These are phyloP conservation scores for Cokeromyces recurvatus DNA, from an alignment of 371 early-diverging fungal genomes.

Conservation along the genomic window DNA sequence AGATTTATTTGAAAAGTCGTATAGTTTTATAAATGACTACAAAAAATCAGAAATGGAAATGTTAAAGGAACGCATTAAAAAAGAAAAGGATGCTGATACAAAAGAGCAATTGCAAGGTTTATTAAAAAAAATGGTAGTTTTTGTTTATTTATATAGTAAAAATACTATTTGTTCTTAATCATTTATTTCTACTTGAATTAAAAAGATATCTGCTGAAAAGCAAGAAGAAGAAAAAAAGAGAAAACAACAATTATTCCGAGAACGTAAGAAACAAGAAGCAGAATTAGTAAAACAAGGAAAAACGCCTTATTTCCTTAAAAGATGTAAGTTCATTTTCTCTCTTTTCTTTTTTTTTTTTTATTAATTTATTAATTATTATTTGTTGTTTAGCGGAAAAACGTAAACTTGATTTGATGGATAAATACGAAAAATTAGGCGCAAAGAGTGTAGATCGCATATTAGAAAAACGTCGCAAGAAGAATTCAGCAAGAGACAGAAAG, in stretches of 20 bases:
- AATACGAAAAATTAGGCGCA: conserved; percentile 62
- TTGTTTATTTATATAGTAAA: conserved; percentile 19
- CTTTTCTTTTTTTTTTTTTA: no score
- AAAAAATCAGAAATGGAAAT: conserved; percentile 65
- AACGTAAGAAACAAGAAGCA: conserved; percentile 75
- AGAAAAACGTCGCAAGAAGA: conserved; percentile 86
- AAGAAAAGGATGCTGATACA: conserved; percentile 55
- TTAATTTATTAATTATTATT: no score
- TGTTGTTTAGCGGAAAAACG: conserved; percentile 65
- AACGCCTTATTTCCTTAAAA: conserved; percentile 86
- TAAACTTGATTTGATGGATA: conserved; percentile 73
- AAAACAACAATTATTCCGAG: conserved; percentile 60
- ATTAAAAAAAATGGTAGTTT: conserved; percentile 54
- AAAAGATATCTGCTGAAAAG: conserved; percentile 33
- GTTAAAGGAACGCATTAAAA: conserved; percentile 57
- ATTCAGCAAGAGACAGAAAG: conserved; percentile 73
- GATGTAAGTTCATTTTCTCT: conserved; percentile 47
- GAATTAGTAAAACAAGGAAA: conserved; percentile 81
- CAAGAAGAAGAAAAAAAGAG: conserved; percentile 52
- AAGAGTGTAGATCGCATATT: conserved; percentile 75
- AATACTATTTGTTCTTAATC: not conserved
- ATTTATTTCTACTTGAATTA: no score
- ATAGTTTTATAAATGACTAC: conserved; percentile 75
- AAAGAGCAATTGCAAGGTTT: conserved; percentile 43
- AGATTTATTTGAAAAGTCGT: conserved; percentile 83